Evolutionary conservation across 1,284 basidiomycete species (phyloP).

Genomic region (Ustilago trichophora): DNA sequence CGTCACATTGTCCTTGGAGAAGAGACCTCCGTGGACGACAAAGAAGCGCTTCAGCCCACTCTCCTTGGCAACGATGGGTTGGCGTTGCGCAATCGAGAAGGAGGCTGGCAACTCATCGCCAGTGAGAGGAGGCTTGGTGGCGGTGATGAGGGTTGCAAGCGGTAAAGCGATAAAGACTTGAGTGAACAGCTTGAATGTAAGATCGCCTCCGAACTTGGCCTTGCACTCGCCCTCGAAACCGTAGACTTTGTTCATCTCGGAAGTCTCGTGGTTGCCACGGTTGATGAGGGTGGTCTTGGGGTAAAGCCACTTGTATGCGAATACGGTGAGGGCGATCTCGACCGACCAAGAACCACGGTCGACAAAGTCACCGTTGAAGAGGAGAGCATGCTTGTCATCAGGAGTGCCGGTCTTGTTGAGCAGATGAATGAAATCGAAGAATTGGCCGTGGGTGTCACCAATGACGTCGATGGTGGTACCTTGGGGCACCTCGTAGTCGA

Average conservation of each 20-base stretch:
- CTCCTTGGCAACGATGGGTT: slow-evolving; percentile 80
- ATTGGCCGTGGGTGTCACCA: slow-evolving; percentile 69
- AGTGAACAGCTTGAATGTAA: slow-evolving; percentile 64
- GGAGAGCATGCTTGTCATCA: slow-evolving; percentile 56
- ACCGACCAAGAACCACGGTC: slow-evolving; percentile 97
- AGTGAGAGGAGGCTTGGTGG: slow-evolving; percentile 73
- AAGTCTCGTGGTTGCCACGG: slow-evolving; percentile 97
- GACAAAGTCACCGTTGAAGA: slow-evolving; percentile 71
- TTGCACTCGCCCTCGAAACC: slow-evolving; percentile 97
- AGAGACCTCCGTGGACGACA: slow-evolving; percentile 89
- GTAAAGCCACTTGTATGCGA: slow-evolving; percentile 87
- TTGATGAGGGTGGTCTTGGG: slow-evolving; percentile 63
- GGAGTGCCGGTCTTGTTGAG: slow-evolving; percentile 79
- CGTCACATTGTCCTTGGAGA: slow-evolving; percentile 91
- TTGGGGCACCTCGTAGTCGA: slow-evolving; percentile 79
- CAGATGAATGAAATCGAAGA: slow-evolving; percentile 90
- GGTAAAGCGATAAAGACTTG: slow-evolving; percentile 70
- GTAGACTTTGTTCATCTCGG: slow-evolving; percentile 74
- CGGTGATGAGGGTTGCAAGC: slow-evolving; percentile 83
- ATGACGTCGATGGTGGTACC: slow-evolving; percentile 72
- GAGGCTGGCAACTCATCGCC: slow-evolving; percentile 47
- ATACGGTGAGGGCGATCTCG: slow-evolving; percentile 91
- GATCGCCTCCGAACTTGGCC: slow-evolving; percentile 64
- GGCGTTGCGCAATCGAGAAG: slow-evolving; percentile 54
- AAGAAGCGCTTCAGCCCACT: slow-evolving; percentile 83